phyloP scores from a whole-genome alignment of 768 basidiomycete genomes.

The Grammothele lineata region DNA sequence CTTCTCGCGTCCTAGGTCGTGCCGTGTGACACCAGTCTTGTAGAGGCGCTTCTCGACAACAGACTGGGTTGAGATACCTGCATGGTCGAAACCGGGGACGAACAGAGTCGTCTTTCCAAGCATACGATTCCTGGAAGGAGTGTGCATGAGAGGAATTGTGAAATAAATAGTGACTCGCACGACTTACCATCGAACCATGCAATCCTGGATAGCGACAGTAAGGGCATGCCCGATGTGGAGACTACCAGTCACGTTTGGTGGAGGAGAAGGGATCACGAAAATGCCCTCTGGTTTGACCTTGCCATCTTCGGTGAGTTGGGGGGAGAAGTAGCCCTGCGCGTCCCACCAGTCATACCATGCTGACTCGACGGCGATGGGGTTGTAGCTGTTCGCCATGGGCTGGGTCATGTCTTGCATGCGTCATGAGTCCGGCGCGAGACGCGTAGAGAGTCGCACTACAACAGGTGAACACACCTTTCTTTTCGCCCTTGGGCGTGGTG shows the following conservation, averaged over 20 bases:
- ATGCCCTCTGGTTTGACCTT: slow-evolving; percentile 55
- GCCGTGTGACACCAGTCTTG: slow-evolving; percentile 80
- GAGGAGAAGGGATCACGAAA: slow-evolving; percentile 88
- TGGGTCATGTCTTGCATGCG: slow-evolving; percentile 74
- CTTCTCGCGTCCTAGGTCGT: slow-evolving; percentile 91
- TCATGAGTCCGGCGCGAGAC: no score
- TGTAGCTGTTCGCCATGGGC: slow-evolving; percentile 91
- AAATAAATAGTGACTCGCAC: background rate
- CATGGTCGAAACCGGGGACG: slow-evolving; percentile 95
- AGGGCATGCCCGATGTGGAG: slow-evolving; percentile 95
- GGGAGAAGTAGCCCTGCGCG: slow-evolving; percentile 85
- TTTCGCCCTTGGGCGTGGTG: slow-evolving; percentile 84
- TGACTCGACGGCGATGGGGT: slow-evolving; percentile 90
- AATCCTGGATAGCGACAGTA: slow-evolving; percentile 88
- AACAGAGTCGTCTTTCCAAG: slow-evolving; percentile 86
- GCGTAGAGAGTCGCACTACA: no score
- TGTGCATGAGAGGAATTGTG: background rate
- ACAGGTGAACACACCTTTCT: slow-evolving; percentile 66
- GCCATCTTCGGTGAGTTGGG: slow-evolving; percentile 55
- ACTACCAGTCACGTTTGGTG: slow-evolving; percentile 95
- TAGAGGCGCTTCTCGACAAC: slow-evolving; percentile 92
- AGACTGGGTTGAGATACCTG: slow-evolving; percentile 96
- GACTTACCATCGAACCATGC: slow-evolving; percentile 78
- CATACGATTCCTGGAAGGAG: slow-evolving; percentile 81
- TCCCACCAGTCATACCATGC: slow-evolving; percentile 99